phyloP scores from a whole-genome alignment of 1,284 basidiomycete species.

The Ceraceosorus bombacis region DNA sequence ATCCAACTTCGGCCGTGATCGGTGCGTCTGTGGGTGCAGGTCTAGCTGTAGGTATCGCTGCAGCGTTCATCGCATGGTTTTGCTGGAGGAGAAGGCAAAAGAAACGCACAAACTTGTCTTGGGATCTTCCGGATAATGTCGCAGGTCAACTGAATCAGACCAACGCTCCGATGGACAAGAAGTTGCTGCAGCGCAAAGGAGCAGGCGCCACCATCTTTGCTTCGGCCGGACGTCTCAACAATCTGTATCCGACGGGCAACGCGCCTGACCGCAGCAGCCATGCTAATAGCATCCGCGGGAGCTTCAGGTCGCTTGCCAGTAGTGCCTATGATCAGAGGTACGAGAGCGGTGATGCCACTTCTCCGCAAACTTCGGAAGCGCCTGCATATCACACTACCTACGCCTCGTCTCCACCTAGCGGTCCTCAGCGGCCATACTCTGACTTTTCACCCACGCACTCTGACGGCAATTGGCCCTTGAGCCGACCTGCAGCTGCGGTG shows the following conservation, averaged over 20 bases:
- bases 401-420: not conserved
- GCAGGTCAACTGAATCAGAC: conserved; percentile 3
- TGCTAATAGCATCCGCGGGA: not conserved
- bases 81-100: conserved; percentile 22
- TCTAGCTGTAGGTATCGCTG: conserved; percentile 19
- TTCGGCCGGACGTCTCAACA: too few relatives aligned
- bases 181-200: not conserved
- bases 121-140: conserved; percentile 10
- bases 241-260: too few relatives aligned
- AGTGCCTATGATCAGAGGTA: not conserved
- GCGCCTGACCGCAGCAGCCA: not conserved
- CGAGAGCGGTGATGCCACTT: not conserved
- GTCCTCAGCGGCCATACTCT: not conserved
- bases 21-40: conserved; percentile 9
- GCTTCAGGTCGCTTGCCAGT: not conserved
- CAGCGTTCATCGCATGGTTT: conserved; percentile 18
- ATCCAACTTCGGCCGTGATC: conserved; percentile 3
- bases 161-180: conserved; percentile 10
- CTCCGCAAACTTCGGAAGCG: not conserved
- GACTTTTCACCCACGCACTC: conserved; percentile 1
- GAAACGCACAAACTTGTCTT: conserved; percentile 9
- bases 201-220: not conserved
- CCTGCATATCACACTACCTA: not conserved
- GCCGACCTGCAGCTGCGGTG: too few relatives aligned
- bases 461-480: not conserved